Conservation (phyloP, 176 grass and related monocot species). For the Hordeum vulgare region DNA sequence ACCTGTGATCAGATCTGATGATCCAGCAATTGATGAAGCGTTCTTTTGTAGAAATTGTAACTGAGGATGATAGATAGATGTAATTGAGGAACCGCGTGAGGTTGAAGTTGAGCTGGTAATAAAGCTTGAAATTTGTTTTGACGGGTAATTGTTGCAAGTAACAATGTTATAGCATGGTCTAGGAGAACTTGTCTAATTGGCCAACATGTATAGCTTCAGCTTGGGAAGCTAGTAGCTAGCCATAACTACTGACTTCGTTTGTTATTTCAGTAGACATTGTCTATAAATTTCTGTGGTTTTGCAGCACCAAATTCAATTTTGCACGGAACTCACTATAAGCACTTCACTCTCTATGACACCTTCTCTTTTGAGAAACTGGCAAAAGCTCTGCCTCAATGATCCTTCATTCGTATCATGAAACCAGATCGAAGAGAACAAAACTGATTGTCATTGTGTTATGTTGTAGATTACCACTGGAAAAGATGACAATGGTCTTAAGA, state of each 20-base stretch:
- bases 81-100: neutral
- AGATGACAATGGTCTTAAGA: slow-evolving; percentile 85
- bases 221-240: neutral
- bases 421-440: neutral
- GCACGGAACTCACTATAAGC: neutral
- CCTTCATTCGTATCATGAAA: neutral
- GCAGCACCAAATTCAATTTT: neutral
- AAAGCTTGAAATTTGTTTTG: neutral
- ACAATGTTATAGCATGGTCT: neutral
- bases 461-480: slow-evolving; percentile 72
- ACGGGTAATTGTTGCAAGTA: neutral
- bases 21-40: neutral
- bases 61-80: neutral
- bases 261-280: neutral
- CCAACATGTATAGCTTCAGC: neutral
- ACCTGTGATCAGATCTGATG: neutral
- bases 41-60: neutral
- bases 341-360: neutral
- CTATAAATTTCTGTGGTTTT: neutral
- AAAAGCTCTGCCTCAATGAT: neutral
- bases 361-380: too few species aligned
- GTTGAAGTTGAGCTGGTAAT: neutral
- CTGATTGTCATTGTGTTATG: neutral
- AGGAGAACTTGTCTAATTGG: neutral
- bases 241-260: neutral